phyloP scores from a whole-genome alignment of 495 filamentous ascomycete species.

The Neurospora discreta region DNA sequence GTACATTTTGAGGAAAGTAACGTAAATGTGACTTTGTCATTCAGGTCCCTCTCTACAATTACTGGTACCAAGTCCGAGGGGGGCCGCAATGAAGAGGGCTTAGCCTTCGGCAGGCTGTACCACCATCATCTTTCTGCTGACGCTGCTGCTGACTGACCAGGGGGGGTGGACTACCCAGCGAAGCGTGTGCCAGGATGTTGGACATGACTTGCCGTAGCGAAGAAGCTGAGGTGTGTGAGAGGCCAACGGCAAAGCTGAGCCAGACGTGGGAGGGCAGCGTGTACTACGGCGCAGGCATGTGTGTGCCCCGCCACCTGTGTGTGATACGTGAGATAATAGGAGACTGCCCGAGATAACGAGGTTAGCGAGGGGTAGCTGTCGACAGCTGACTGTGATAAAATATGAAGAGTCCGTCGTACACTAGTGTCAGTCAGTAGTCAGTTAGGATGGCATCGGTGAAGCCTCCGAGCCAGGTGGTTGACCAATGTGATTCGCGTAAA shows the following conservation, averaged over 20 bases:
- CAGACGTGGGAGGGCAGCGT: not conserved
- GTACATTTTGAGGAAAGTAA: not conserved
- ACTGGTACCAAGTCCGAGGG: not conserved
- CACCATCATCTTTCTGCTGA: not conserved
- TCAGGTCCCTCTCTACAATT: not conserved
- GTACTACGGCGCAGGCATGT: not conserved
- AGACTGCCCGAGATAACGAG: not conserved
- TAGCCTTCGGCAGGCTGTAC: not conserved
- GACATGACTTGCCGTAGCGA: not conserved
- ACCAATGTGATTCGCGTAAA: not conserved
- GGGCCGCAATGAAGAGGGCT: not conserved
- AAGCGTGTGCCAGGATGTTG: not conserved
- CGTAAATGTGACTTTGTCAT: not conserved
- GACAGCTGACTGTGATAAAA: not conserved
- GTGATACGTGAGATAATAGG: not conserved
- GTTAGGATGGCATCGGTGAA: not conserved
- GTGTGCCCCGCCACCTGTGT: not conserved
- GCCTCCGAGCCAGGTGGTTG: not conserved
- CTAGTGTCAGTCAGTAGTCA: not conserved
- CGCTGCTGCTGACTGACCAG: not conserved
- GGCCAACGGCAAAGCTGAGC: not conserved
- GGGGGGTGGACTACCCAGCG: not conserved
- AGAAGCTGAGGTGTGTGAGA: not conserved
- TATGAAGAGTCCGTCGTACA: not conserved
- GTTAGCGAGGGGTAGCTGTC: not conserved